Conservation (phyloP, 2,329 filamentous ascomycete genomes). For the Calonectria leucothoes region DNA sequence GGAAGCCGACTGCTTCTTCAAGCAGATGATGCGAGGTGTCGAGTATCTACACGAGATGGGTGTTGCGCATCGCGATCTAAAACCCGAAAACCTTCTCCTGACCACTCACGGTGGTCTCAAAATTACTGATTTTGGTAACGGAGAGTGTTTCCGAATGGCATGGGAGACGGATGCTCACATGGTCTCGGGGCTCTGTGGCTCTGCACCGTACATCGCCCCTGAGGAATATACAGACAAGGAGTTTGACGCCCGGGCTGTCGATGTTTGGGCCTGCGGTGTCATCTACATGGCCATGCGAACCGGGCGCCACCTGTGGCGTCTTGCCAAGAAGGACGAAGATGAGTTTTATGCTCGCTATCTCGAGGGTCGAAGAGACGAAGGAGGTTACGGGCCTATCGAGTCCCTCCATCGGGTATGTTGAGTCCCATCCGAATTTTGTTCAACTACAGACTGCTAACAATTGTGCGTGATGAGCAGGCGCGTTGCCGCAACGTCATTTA, state of each 20-base stretch:
- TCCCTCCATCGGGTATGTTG: conserved; percentile 88
- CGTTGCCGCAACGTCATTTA: conserved; percentile 99
- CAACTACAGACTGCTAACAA: conserved; percentile 25
- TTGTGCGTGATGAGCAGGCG: conserved; percentile 71
- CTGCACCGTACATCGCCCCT: conserved; percentile 95
- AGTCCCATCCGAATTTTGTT: background rate
- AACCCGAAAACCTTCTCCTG: conserved; percentile 94
- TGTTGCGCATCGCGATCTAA: conserved; percentile 94
- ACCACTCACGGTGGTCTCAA: conserved; percentile 94
- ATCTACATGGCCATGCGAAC: conserved; percentile 99
- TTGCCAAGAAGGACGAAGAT: conserved; percentile 97
- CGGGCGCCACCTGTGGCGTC: conserved; percentile 92
- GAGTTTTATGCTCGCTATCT: conserved; percentile 97
- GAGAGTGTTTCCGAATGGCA: conserved; percentile 99
- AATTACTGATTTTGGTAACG: conserved; percentile 98
- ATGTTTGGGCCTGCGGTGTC: conserved; percentile 97
- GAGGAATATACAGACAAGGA: conserved; percentile 97
- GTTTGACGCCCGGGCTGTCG: conserved; percentile 97
- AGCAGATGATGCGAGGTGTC: conserved; percentile 98
- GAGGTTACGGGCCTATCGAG: conserved; percentile 96
- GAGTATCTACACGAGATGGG: conserved; percentile 99
- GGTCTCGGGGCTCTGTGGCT: conserved; percentile 96
- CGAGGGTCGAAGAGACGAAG: conserved; percentile 91
- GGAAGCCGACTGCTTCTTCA: conserved; percentile 98
- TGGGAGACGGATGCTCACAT: conserved; percentile 99